Percentiles rank a stretch among this genome's conserved stretches.
These are phyloP conservation scores for Trebouxia sp. DNA, from an alignment of 139 green algal species.

Conservation along the genomic window DNA sequence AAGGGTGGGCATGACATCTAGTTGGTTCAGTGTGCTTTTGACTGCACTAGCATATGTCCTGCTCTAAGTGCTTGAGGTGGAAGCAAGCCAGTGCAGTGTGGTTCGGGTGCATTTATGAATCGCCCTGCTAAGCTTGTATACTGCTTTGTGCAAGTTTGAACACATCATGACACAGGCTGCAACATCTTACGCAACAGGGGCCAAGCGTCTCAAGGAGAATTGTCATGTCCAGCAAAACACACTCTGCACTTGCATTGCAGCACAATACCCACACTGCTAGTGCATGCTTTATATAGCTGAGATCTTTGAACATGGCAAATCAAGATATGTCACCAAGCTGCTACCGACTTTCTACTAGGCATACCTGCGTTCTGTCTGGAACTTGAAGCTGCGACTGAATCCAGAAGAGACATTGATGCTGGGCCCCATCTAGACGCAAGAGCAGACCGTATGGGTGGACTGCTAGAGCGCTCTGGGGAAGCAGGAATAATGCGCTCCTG, in stretches of 20 bases:
- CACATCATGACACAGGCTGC: too few relatives aligned
- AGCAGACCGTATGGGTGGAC: neutral
- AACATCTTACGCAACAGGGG: too few relatives aligned
- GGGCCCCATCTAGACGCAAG: conserved; percentile 13
- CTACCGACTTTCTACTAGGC: too few relatives aligned
- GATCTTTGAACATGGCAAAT: too few relatives aligned
- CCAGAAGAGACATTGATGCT: neutral
- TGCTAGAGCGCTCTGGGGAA: conserved; percentile 4
- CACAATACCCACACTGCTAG: too few relatives aligned
- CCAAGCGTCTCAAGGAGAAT: too few relatives aligned
- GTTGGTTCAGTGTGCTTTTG: neutral
- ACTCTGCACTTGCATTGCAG: too few relatives aligned
- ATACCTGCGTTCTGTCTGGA: too few relatives aligned
- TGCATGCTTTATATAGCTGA: too few relatives aligned
- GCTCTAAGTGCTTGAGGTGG: neutral
- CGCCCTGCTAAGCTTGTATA: neutral
- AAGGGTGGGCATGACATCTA: neutral
- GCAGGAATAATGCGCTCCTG: conserved; percentile 24
- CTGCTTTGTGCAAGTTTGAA: too few relatives aligned
- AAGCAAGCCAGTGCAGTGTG: neutral
- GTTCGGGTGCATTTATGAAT: neutral
- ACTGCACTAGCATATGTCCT: neutral
- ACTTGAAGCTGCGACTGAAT: neutral
- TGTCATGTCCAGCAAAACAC: too few relatives aligned
- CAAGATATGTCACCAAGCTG: too few relatives aligned